phyloP scores from a whole-genome alignment of 495 filamentous ascomycete species.

The Penicillium herquei region DNA sequence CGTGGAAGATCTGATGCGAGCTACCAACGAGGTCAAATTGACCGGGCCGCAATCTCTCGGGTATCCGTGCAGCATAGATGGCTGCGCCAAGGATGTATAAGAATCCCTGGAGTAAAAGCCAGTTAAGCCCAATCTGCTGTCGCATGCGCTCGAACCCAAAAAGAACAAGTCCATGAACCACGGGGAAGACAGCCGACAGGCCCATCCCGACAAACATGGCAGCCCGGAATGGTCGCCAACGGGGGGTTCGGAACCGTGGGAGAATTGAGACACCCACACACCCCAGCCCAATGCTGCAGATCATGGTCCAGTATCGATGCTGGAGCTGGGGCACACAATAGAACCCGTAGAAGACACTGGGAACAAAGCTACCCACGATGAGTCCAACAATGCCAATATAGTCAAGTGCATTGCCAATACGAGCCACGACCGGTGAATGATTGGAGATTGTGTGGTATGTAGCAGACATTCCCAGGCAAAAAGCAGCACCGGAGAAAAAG shows the following conservation, averaged over 20 bases:
- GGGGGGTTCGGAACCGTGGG: constrained; percentile 77
- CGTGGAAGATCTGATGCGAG: constrained; percentile 66
- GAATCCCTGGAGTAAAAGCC: constrained; percentile 75
- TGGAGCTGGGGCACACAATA: constrained; percentile 62
- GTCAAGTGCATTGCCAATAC: constrained; percentile 73
- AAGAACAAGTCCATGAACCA: constrained; percentile 66
- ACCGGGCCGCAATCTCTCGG: constrained; percentile 49
- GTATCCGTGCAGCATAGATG: constrained; percentile 69
- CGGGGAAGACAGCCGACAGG: constrained; percentile 76
- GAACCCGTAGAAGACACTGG: constrained; percentile 85
- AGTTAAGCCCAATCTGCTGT: constrained; percentile 75
- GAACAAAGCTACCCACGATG: constrained; percentile 85
- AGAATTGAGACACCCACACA: constrained; percentile 74
- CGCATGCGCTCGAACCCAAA: constrained; percentile 60
- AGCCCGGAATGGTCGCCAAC: constrained; percentile 81
- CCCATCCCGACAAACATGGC: constrained; percentile 91
- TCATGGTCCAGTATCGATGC: constrained; percentile 74
- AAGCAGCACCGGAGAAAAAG: constrained; percentile 73
- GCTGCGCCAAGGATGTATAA: constrained; percentile 85
- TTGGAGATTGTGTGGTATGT: constrained; percentile 73
- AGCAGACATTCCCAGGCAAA: constrained; percentile 83
- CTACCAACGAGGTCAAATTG: constrained; percentile 60
- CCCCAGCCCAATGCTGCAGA: constrained; percentile 69
- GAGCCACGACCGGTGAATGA: constrained; percentile 57
- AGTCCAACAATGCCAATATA: constrained; percentile 88